Evolutionary conservation across 2,329 filamentous ascomycete genomes (phyloP).

Genomic region (Aureobasidium sp.): DNA sequence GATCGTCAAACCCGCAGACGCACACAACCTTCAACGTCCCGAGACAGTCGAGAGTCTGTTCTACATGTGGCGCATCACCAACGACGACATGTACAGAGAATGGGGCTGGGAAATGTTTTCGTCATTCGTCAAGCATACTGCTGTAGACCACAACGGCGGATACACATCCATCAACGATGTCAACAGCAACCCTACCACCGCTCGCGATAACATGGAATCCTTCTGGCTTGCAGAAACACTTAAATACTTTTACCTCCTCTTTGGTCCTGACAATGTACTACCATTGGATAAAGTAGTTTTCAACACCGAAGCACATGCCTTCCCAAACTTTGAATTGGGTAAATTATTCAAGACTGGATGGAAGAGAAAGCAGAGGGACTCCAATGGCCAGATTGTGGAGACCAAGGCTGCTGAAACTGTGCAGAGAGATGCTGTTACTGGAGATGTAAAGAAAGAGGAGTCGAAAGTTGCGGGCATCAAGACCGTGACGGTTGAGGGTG

Average conservation of each 20-base stretch:
- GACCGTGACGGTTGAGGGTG: neutral
- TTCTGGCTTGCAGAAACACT: constrained; percentile 99
- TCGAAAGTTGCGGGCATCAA: neutral
- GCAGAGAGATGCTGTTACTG: constrained; percentile 1
- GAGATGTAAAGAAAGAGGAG: neutral
- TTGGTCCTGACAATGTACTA: constrained; percentile 84
- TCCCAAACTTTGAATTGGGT: constrained; percentile 88
- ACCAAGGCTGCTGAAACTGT: neutral
- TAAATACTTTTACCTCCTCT: constrained; percentile 98
- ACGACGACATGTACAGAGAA: constrained; percentile 86
- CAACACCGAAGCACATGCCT: constrained; percentile 95
- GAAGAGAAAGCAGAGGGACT: constrained; percentile 71
- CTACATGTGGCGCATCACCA: constrained; percentile 99
- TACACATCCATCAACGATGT: constrained; percentile 87
- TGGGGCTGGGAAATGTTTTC: constrained; percentile 99
- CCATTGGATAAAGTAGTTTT: constrained; percentile 90
- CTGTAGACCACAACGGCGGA: constrained; percentile 79
- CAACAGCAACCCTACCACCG: constrained; percentile 71
- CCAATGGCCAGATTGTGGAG: constrained; percentile 28
- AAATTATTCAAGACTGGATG: constrained; percentile 84
- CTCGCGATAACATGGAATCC: constrained; percentile 96
- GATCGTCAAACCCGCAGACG: constrained; percentile 81
- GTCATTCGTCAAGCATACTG: constrained; percentile 87
- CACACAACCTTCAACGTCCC: constrained; percentile 93
- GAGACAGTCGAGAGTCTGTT: constrained; percentile 98